Conservation (phyloP, 495 filamentous ascomycete species). For the Penicillium longicatenatum region DNA sequence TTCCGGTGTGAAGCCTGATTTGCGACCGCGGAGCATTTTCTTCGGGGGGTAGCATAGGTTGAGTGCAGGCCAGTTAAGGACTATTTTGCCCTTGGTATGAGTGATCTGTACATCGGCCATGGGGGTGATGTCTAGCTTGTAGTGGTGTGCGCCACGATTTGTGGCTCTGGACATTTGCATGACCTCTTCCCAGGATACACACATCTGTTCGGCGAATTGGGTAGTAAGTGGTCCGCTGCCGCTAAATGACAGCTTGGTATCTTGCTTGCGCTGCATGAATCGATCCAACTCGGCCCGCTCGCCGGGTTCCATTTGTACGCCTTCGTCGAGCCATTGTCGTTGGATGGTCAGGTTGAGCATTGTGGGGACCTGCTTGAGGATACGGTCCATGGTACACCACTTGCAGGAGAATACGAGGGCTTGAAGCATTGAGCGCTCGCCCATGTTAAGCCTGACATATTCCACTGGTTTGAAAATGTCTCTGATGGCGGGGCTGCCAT, state of each 20-base stretch:
- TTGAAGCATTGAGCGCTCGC: conserved; percentile 34
- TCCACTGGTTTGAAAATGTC: conserved; percentile 37
- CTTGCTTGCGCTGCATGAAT: conserved; percentile 26
- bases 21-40: conserved; percentile 30
- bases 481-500: conserved; percentile 19
- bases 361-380: conserved; percentile 34
- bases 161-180: neutral
- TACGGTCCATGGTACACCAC: conserved; percentile 42
- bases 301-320: conserved; percentile 25
- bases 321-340: conserved; percentile 36
- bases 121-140: conserved; percentile 27
- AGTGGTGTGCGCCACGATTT: conserved; percentile 8
- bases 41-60: conserved; percentile 27
- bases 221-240: conserved; percentile 12
- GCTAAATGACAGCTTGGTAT: conserved; percentile 15
- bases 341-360: conserved; percentile 36
- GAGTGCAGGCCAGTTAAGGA: conserved; percentile 18
- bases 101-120: conserved; percentile 23
- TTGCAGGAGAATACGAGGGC: conserved; percentile 32
- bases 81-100: neutral
- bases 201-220: neutral
- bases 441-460: conserved; percentile 23
- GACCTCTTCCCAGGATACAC: neutral
- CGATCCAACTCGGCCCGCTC: conserved; percentile 23
- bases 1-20: conserved; percentile 14